Base-by-base conservation (phyloP, 2,329 filamentous ascomycete genomes). In the Teratosphaeria gauchensis region DNA sequence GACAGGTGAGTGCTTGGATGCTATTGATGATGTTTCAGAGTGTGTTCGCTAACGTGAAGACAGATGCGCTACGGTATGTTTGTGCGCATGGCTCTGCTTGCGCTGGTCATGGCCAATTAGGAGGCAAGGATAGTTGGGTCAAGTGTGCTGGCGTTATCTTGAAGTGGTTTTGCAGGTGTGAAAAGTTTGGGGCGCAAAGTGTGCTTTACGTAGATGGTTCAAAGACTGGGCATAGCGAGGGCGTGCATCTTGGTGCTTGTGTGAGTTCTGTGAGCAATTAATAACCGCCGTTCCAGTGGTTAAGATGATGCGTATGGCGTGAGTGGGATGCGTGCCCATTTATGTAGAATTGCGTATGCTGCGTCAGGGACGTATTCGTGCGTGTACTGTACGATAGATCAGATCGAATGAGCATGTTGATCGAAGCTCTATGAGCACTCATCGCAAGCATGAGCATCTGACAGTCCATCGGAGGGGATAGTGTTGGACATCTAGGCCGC, bases 11-110 rank as follows among this genome's bases (percentile, higher is more conserved):
- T 82, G 62, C 38, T 69, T 48, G 54, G 19, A 48, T 35, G 33
- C 51, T 48, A 7, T 48, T 48, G 42, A 6, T 19, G 30, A 57
- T 30, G n/a, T 51, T 33, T 38, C 32, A 58, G 64, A 65, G 33
- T n/a, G 42, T 28, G 8, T n/a, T 30, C 1, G 32, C 79, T 84
- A 74, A 85, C 72, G 52, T 32, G 14, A 56, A 53, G 61, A 59
- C 70, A 96, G 92, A 96, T 96, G 92, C 85, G 88, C 77, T 96
- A 97, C 77, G 94, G 94, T 68, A 84, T 99, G 69, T 97, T 96
- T 82, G 95, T 89, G 76, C 88, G 94, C 74, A 99, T 99, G 94
- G 94, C 94, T 67, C 78, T 99, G 77, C 82, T 99, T 74, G 94
- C 94, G 66, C 80, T 97, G 74, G 90, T 97, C 75, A 88, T 99